These are phyloP conservation scores for Citrus unshiu DNA, from an alignment of 345 rosid genomes.

Conservation along the genomic window DNA sequence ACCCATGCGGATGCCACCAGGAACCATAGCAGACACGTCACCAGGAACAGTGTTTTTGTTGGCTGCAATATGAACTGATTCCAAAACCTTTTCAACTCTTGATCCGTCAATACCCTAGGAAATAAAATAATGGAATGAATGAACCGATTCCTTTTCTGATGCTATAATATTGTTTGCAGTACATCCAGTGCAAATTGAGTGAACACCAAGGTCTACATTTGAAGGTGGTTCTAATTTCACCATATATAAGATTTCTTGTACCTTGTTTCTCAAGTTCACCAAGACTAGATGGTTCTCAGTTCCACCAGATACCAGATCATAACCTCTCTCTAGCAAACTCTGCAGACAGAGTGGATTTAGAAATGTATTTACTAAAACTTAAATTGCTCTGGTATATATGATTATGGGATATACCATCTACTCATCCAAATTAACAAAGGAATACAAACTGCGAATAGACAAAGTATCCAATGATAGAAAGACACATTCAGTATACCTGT, in stretches of 20 bases:
- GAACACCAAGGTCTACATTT: neutral
- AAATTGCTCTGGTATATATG: constrained; percentile 12
- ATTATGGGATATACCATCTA: neutral
- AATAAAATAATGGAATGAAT: constrained; percentile 4
- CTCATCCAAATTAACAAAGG: neutral
- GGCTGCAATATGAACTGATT: constrained; percentile 87
- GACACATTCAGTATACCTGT: constrained; percentile 39
- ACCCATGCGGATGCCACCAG: constrained; percentile 98
- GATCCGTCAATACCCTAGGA: constrained; percentile 90
- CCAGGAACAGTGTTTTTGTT: constrained; percentile 96
- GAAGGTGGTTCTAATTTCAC: neutral
- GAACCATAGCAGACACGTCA: constrained; percentile 99
- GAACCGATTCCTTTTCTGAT: neutral
- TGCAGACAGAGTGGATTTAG: constrained; percentile 32
- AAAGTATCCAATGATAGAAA: constrained; percentile 2
- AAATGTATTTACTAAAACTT: neutral
- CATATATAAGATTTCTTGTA: constrained; percentile 13
- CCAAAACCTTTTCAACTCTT: constrained; percentile 91
- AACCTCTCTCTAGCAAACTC: constrained; percentile 67
- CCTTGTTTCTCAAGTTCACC: constrained; percentile 86
- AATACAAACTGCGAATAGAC: constrained; percentile 4
- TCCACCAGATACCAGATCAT: constrained; percentile 95
- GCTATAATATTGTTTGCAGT: neutral
- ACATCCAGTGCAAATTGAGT: neutral
- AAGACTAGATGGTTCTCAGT: constrained; percentile 91